These are phyloP conservation scores for Geotrichum cucujoidarum DNA, from an alignment of 1,139 yeast genomes.

Conservation along the genomic window DNA sequence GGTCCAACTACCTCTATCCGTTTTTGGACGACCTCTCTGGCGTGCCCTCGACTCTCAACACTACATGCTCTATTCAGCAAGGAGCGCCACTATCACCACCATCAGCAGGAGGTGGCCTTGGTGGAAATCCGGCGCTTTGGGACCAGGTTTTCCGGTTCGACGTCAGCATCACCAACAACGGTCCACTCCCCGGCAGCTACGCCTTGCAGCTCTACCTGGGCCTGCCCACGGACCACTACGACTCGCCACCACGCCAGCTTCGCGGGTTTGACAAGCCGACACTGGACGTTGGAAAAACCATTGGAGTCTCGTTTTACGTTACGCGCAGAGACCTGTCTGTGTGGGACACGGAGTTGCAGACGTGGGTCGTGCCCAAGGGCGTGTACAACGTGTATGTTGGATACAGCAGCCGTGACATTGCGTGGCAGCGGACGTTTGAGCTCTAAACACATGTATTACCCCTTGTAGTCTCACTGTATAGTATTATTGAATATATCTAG, in stretches of 20 bases:
- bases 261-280: constrained; percentile 58
- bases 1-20: constrained; percentile 31
- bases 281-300: constrained; percentile 44
- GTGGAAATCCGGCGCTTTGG: constrained; percentile 48
- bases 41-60: constrained; percentile 16
- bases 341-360: constrained; percentile 56
- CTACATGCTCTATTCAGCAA: constrained; percentile 21
- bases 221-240: constrained; percentile 38
- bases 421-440: too few relatives aligned
- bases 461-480: too few relatives aligned
- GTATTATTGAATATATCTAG: too few relatives aligned
- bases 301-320: constrained; percentile 44
- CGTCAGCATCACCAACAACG: constrained; percentile 49
- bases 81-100: constrained; percentile 45
- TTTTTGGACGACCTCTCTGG: constrained; percentile 27
- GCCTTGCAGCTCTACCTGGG: constrained; percentile 57
- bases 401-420: constrained; percentile 50
- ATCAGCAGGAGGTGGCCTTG: constrained; percentile 55
- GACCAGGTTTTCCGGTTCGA: constrained; percentile 45
- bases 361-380: constrained; percentile 60
- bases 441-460: too few relatives aligned
- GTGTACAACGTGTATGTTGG: constrained; percentile 51
- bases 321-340: constrained; percentile 53
- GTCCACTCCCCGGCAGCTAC: constrained; percentile 47
- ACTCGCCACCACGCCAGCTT: constrained; percentile 49